Evolutionary conservation across 805 yeast species (phyloP), one percentile per base, ranked within the genome.

Genomic region (Hanseniaspora clermontiae): DNA sequence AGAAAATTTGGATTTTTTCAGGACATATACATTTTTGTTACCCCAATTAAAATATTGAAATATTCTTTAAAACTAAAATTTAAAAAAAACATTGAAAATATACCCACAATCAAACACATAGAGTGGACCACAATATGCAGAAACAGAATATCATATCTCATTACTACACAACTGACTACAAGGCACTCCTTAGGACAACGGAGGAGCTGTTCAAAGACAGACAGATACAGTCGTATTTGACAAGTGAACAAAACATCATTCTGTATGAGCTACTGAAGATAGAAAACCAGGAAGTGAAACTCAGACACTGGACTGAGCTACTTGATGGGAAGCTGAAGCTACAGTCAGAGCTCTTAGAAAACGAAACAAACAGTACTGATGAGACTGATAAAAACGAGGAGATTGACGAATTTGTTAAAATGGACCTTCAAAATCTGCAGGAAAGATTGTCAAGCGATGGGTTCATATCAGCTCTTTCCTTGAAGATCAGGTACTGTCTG

Each of bases 401-500:
- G 10, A n/a, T 38, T 17, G 57, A 59, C 31, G 70, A 70, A 12
- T 71, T 72, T 20, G 67, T 71, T 2, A 73, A 70, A 49, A 64
- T 73, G 60, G 79, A 70, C 59, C 68, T 73, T 37, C 66, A 67
- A 57, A 72, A 67, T 39, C 64, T 63, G 70, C 72, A 60, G 63
- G 72, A 61, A 57, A 72, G 51, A 58, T 76, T 69, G 65, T 77
- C 71, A 34, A 81, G 81, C 1, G 60, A 67, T 10, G 73, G 71
- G 14, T 73, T 79, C 9, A 70, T 78, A 0, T 73, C 83, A 65
- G 70, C 81, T 67, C 60, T 84, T 43, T 83, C 88, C 6, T 70
- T 84, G 49, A 84, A 79, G 59, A 68, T 84, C 24, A 72, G 91
- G 60, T 84, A 83, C 61, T 74, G 84, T 12, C 69, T 85, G 27